Evolutionary conservation across 2,329 filamentous ascomycete species (phyloP).

Genomic region (Colletotrichum spaethianum): DNA sequence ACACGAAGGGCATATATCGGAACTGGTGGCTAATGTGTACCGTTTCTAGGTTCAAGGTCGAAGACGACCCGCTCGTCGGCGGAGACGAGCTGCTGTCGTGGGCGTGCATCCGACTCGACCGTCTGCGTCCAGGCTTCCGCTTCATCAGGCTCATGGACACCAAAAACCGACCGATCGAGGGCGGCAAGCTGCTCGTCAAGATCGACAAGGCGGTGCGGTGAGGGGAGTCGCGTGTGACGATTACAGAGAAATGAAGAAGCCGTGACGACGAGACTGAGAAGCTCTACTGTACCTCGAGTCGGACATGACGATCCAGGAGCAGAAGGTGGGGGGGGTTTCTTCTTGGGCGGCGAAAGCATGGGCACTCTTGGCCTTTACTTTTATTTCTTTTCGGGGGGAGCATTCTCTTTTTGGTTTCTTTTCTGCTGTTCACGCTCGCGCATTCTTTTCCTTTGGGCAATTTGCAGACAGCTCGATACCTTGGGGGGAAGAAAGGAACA

Average conservation of each 20-base stretch:
- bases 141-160: constrained; percentile 66
- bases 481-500: constrained; percentile 12
- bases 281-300: background rate
- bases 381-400: background rate
- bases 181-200: constrained; percentile 66
- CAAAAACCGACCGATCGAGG: constrained; percentile 59
- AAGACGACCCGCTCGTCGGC: constrained; percentile 61
- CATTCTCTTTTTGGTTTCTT: background rate
- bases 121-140: constrained; percentile 68
- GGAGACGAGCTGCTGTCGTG: constrained; percentile 63
- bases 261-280: background rate
- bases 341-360: constrained; percentile 14
- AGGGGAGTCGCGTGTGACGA: constrained; percentile 36
- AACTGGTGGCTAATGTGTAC: constrained; percentile 44
- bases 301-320: background rate
- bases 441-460: background rate
- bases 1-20: no score
- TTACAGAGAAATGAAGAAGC: background rate
- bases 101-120: constrained; percentile 73
- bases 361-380: background rate
- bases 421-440: background rate
- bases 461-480: constrained; percentile 18
- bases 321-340: constrained; percentile 7
- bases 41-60: constrained; percentile 66
- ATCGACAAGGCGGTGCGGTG: constrained; percentile 63